These are phyloP conservation scores for Trichocomaceae sp. DNA, from an alignment of 2,329 filamentous ascomycete genomes.

Conservation along the genomic window DNA sequence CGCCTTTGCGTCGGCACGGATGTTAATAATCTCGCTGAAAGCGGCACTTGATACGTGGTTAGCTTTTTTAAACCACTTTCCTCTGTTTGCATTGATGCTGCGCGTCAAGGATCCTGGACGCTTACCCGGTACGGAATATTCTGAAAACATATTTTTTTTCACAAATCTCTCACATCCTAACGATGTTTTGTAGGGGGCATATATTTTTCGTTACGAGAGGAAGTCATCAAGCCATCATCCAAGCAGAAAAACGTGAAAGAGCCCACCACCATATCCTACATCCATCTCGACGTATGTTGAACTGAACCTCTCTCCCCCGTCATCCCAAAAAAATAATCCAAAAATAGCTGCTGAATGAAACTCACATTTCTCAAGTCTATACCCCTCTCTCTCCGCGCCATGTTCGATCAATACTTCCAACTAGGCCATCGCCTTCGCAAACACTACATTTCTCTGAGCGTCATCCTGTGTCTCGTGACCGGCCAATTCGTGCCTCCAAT, in stretches of 20 bases:
- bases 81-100: conserved; percentile 93
- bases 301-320: neutral
- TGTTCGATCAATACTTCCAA: conserved; percentile 97
- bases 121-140: conserved; percentile 59
- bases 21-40: conserved; percentile 91
- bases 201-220: conserved; percentile 81
- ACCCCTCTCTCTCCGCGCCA: conserved; percentile 80
- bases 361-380: conserved; percentile 57
- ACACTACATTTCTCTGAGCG: conserved; percentile 85
- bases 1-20: conserved; percentile 88
- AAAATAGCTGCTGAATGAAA: neutral
- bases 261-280: conserved; percentile 67
- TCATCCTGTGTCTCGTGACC: conserved; percentile 79
- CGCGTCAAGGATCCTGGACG: conserved; percentile 86
- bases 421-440: conserved; percentile 86
- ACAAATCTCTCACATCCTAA: neutral
- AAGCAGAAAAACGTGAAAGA: conserved; percentile 37
- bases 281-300: conserved; percentile 67
- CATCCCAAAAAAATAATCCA: neutral
- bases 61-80: conserved; percentile 94
- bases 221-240: conserved; percentile 40
- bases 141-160: neutral
- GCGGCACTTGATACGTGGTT: conserved; percentile 84
- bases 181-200: conserved; percentile 57
- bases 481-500: conserved; percentile 93